phyloP scores from a whole-genome alignment of 352 stramenopile genomes.

The Phytophthora pini region DNA sequence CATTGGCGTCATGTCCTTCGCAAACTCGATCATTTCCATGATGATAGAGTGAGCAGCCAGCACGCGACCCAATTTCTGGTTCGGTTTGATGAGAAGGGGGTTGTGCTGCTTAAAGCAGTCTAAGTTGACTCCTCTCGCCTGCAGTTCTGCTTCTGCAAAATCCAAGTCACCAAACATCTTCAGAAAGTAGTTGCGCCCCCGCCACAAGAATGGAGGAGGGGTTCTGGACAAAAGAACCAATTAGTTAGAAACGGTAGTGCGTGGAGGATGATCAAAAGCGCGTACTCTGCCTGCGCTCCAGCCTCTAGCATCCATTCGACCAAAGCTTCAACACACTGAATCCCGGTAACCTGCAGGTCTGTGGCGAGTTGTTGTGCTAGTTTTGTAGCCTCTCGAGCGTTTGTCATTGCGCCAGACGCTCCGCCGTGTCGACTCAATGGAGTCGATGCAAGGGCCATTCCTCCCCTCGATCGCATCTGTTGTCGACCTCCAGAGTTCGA shows the following conservation, averaged over 20 bases:
- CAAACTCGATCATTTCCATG: slow-evolving; percentile 68
- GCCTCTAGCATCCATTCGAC: slow-evolving; percentile 87
- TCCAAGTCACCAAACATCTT: slow-evolving; percentile 78
- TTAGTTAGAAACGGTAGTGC: slow-evolving; percentile 6
- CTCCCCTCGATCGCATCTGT: slow-evolving; percentile 49
- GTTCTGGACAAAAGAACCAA: slow-evolving; percentile 35
- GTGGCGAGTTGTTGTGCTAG: slow-evolving; percentile 71
- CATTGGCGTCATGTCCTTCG: slow-evolving; percentile 40
- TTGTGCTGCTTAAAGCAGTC: slow-evolving; percentile 66
- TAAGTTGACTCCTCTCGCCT: slow-evolving; percentile 55
- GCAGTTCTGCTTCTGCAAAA: slow-evolving; percentile 65
- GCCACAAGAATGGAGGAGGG: slow-evolving; percentile 75
- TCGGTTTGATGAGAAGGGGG: slow-evolving; percentile 67
- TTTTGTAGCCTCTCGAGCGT: slow-evolving; percentile 70
- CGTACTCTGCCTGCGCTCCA: slow-evolving; percentile 71
- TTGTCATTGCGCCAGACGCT: slow-evolving; percentile 55
- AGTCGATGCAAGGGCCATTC: slow-evolving; percentile 47
- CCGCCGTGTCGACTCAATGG: slow-evolving; percentile 24
- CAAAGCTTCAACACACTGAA: slow-evolving; percentile 78
- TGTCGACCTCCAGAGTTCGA: slow-evolving; percentile 32
- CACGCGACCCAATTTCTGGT: slow-evolving; percentile 76
- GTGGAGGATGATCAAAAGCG: neutral
- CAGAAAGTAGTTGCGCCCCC: slow-evolving; percentile 75
- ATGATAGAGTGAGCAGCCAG: slow-evolving; percentile 79
- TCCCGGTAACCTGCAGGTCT: slow-evolving; percentile 67